A percentile compares a stretch with the other conserved stretches of the same genome.
Evolutionary conservation across 805 yeast species (phyloP).

Genomic region (Spathaspora passalidarum): DNA sequence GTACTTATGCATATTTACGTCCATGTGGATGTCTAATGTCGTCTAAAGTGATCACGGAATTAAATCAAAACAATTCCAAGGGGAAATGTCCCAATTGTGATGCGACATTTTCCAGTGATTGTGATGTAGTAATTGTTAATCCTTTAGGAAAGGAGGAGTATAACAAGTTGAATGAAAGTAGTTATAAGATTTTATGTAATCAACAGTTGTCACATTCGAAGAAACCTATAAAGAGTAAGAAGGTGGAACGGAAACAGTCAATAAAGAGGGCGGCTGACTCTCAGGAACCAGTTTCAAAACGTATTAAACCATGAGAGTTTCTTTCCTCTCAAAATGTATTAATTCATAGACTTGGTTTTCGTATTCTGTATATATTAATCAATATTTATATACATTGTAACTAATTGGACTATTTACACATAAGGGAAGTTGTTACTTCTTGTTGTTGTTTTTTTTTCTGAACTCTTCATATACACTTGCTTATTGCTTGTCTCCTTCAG

Average conservation of each 20-base stretch:
- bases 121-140: slow-evolving; percentile 32
- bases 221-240: slow-evolving; percentile 12
- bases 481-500: neutral
- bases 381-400: neutral
- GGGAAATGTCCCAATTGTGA: slow-evolving; percentile 32
- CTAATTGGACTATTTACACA: neutral
- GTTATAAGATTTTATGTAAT: slow-evolving; percentile 9
- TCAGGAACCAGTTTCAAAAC: neutral
- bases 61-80: slow-evolving; percentile 10
- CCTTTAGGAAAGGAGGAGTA: slow-evolving; percentile 15
- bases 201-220: slow-evolving; percentile 25
- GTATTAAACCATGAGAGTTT: neutral
- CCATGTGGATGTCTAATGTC: slow-evolving; percentile 40
- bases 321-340: no score
- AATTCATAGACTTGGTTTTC: no score
- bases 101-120: slow-evolving; percentile 16
- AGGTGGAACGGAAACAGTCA: neutral
- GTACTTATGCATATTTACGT: slow-evolving; percentile 27
- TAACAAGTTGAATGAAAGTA: slow-evolving; percentile 13
- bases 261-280: neutral
- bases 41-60: slow-evolving; percentile 18
- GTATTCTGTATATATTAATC: neutral
- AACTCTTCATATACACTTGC: no score
- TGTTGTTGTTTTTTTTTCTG: no score
- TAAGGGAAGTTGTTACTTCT: no score